These are phyloP conservation scores for Colletotrichum coccodes DNA, from an alignment of 2,329 filamentous ascomycete species.

Conservation along the genomic window DNA sequence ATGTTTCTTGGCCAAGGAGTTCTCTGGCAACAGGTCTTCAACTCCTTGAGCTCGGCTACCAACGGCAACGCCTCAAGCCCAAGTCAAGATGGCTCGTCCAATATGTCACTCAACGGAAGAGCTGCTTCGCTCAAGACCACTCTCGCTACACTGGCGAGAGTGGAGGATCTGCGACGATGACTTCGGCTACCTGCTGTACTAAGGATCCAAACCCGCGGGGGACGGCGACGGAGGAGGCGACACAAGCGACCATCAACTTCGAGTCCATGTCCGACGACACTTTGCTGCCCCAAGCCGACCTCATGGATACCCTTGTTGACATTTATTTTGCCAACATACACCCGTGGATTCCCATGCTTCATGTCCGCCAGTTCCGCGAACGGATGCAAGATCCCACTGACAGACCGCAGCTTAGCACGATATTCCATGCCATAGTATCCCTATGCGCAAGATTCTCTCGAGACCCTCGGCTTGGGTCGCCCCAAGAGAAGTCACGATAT, in stretches of 20 bases:
- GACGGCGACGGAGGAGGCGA: not conserved
- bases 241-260: not conserved
- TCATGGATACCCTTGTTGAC: slow-evolving; percentile 45
- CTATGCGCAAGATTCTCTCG: slow-evolving; percentile 41
- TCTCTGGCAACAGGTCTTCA: slow-evolving; percentile 46
- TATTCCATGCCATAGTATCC: slow-evolving; percentile 49
- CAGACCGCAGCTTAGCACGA: slow-evolving; percentile 37
- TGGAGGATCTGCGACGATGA: slow-evolving; percentile 7
- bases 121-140: slow-evolving; percentile 36
- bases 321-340: slow-evolving; percentile 49
- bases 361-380: slow-evolving; percentile 40
- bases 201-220: not conserved
- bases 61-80: not conserved
- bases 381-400: slow-evolving; percentile 35
- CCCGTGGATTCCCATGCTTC: slow-evolving; percentile 51
- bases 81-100: not conserved
- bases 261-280: slow-evolving; percentile 1
- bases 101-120: slow-evolving; percentile 33
- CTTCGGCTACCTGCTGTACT: not conserved
- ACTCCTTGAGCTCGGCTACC: slow-evolving; percentile 18
- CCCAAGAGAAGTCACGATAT: slow-evolving; percentile 2
- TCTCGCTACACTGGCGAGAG: slow-evolving; percentile 32
- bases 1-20: slow-evolving; percentile 51
- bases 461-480: slow-evolving; percentile 38
- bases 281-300: slow-evolving; percentile 39